Base-by-base conservation (phyloP, 768 basidiomycete species). In the Boletus rufocinnamomeus region DNA sequence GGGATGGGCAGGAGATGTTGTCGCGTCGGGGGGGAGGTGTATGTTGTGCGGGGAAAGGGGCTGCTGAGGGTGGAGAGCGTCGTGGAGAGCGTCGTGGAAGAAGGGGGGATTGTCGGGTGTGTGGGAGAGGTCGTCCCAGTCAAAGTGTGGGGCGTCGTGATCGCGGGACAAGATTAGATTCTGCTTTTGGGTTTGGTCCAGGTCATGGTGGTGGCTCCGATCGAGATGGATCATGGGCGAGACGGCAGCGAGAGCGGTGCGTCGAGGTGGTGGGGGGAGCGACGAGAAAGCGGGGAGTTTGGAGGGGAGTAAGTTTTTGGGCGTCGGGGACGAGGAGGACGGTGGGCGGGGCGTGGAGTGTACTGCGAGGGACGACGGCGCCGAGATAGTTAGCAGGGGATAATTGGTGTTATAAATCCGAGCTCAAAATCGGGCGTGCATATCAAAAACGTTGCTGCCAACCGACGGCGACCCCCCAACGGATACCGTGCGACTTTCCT, bases 211-310 rank as follows among this genome's bases (percentile, higher is more conserved):
- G 74, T 74, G 77, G 73, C 78, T 79, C 65, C 74, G 80, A 81
- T 82, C 81, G 75, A 82, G 75, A 74, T 80, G 78, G 74, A 82
- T 80, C 81, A 82, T 82, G 66, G 68, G 55, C 60, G 40, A 41
- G 40, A 41, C 40, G 40, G 40, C 16, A 14, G 51, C 23, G 21
- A n/a, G 37, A 40, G 51, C 23, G 10, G 23, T 23, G 30, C 25
- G 57, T 34, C 25, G 56, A 53, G 44, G 16, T 3, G 52, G 34
- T 2, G 45, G 21, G 25, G 51, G 44, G 30, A 25, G 41, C 10
- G 61, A 41, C 9, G 45, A 19, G 10, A 38, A 45, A 30, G n/a
- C 28, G 49, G 56, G 13, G 27, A 8, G 13, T 2, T 3, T 19
- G 10, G 41, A 0, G 8, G 2, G 3, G 6, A 43, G 11, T 41